A percentile compares a stretch with the other conserved stretches of the same genome.
Evolutionary conservation across 1,284 basidiomycete species (phyloP).

Genomic region (Schizophyllum amplum): DNA sequence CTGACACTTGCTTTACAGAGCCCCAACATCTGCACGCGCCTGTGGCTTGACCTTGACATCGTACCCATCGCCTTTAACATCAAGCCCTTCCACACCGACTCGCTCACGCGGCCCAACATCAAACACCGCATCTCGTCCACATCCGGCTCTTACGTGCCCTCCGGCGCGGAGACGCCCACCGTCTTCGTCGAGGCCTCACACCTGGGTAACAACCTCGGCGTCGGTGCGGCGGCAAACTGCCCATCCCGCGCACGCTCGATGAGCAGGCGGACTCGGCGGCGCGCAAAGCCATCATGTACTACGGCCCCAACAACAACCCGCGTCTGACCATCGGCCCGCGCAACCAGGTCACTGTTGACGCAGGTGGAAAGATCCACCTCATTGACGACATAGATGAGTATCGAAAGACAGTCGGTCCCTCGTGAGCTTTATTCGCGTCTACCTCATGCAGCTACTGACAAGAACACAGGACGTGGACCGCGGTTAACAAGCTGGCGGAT

Average conservation of each 20-base stretch:
- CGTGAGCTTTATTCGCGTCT: conserved; percentile 21
- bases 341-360: conserved; percentile 75
- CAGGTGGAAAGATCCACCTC: conserved; percentile 71
- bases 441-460: conserved; percentile 5
- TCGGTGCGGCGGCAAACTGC: conserved; percentile 46
- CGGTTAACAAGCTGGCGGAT: conserved; percentile 69
- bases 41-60: conserved; percentile 71
- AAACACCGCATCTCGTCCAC: conserved; percentile 74
- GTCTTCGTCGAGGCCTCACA: conserved; percentile 49
- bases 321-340: conserved; percentile 70
- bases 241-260: conserved; percentile 67
- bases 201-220: conserved; percentile 34
- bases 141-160: conserved; percentile 64
- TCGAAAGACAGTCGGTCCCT: conserved; percentile 53
- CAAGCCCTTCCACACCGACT: conserved; percentile 73
- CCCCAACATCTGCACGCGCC: conserved; percentile 69
- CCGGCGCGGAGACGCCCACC: conserved; percentile 66
- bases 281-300: conserved; percentile 75
- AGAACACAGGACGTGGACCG: conserved; percentile 70
- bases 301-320: conserved; percentile 72
- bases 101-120: conserved; percentile 61
- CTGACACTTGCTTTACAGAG: conserved; percentile 35
- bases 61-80: conserved; percentile 79
- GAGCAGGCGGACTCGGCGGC: conserved; percentile 80
- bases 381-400: conserved; percentile 70